Conservation (phyloP, 73 alveolate genomes). For the Urostyla sp. region DNA sequence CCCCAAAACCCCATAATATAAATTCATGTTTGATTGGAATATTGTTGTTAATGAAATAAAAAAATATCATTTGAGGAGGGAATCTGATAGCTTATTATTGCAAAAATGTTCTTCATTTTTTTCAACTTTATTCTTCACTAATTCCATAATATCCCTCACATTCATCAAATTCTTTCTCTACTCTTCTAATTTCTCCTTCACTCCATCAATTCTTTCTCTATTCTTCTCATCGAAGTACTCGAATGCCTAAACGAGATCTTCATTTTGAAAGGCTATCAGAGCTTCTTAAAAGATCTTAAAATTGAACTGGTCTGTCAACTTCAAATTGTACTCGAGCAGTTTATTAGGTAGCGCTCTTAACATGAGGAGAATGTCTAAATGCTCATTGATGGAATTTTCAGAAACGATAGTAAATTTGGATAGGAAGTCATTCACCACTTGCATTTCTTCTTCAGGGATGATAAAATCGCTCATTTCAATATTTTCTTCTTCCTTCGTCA, state of each 20-base stretch:
- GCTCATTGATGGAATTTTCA: conserved; percentile 64
- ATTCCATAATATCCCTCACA: conserved; percentile 25
- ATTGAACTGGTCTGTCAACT: conserved; percentile 33
- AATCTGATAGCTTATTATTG: too few relatives aligned
- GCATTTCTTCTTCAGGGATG: conserved; percentile 38
- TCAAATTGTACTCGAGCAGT: neutral
- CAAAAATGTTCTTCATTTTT: conserved; percentile 44
- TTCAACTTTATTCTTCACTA: conserved; percentile 30
- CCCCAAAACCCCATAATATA: too few relatives aligned
- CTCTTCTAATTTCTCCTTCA: conserved; percentile 31
- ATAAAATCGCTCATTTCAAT: conserved; percentile 3
- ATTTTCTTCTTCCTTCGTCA: conserved; percentile 23
- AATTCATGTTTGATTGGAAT: too few relatives aligned
- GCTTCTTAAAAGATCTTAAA: conserved; percentile 59
- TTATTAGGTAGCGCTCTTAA: conserved; percentile 61
- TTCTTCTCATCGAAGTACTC: conserved; percentile 71
- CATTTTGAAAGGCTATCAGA: conserved; percentile 65
- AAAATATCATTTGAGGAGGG: too few relatives aligned
- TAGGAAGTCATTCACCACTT: conserved; percentile 58
- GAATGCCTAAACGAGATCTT: conserved; percentile 62
- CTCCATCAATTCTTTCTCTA: conserved; percentile 67
- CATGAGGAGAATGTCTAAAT: conserved; percentile 55
- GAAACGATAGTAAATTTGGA: conserved; percentile 59
- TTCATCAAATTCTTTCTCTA: neutral
- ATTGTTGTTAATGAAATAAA: too few relatives aligned